Evolutionary conservation across 1,284 basidiomycete species (phyloP).

Genomic region (Paramarasmius palmivorus): DNA sequence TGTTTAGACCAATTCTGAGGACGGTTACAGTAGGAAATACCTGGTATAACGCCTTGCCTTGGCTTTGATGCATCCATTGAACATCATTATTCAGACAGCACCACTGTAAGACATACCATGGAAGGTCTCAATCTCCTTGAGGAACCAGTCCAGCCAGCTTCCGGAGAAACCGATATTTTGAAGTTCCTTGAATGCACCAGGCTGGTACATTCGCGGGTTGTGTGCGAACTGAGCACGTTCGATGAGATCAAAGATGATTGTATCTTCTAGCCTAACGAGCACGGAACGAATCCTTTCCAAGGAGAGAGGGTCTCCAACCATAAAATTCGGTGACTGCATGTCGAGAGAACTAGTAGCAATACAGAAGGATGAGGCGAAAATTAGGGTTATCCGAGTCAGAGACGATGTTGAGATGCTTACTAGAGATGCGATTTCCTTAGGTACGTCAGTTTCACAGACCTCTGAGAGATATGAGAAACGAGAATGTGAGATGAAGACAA

Average conservation of each 20-base stretch:
- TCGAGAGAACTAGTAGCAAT: slow-evolving; percentile 16
- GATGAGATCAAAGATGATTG: slow-evolving; percentile 96
- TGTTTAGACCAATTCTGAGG: slow-evolving; percentile 14
- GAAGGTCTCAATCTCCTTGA: slow-evolving; percentile 92
- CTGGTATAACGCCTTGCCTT: slow-evolving; percentile 93
- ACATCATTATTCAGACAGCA: neutral
- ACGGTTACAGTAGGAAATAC: slow-evolving; percentile 36
- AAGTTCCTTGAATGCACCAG: slow-evolving; percentile 78
- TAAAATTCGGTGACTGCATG: slow-evolving; percentile 74
- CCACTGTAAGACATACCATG: slow-evolving; percentile 67
- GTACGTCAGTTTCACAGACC: neutral
- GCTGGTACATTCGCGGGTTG: slow-evolving; percentile 89
- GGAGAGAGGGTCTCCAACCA: slow-evolving; percentile 76
- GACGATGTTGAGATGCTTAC: neutral
- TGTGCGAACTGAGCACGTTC: slow-evolving; percentile 97
- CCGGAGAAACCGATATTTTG: slow-evolving; percentile 73
- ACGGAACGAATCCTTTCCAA: slow-evolving; percentile 86
- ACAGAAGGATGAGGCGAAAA: slow-evolving; percentile 2
- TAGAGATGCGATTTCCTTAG: neutral
- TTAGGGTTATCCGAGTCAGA: neutral
- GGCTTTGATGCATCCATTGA: slow-evolving; percentile 47
- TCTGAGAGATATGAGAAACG: neutral
- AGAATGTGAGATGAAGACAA: no score
- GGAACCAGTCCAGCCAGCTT: slow-evolving; percentile 96
- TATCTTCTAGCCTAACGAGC: slow-evolving; percentile 92